Conservation (phyloP, 75 land plant species). For the Sequoiadendron giganteum region DNA sequence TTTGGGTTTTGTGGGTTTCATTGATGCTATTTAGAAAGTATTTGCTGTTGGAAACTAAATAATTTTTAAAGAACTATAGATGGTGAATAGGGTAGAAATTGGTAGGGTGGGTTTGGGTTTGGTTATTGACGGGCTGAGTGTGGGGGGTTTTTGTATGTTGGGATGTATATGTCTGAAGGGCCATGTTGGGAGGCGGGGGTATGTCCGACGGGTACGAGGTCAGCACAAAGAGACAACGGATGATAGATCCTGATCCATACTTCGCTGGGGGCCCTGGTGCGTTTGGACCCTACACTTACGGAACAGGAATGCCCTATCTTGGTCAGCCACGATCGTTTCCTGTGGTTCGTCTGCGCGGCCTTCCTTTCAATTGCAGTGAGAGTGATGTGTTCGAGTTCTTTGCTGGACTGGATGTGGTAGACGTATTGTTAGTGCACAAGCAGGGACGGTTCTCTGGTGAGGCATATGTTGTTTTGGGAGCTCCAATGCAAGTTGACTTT, state of each 20-base stretch:
- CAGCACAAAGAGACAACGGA: conserved; percentile 85
- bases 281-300: conserved; percentile 29
- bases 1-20: neutral
- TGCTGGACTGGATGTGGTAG: conserved; percentile 84
- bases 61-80: neutral
- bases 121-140: conserved; percentile 48
- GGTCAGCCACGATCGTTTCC: conserved; percentile 51
- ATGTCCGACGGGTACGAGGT: conserved; percentile 89
- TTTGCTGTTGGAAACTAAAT: neutral
- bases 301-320: conserved; percentile 28
- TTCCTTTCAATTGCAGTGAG: conserved; percentile 90
- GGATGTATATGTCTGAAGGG: conserved; percentile 51
- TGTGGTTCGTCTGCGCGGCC: conserved; percentile 81
- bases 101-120: conserved; percentile 55
- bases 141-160: conserved; percentile 38
- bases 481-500: conserved; percentile 77
- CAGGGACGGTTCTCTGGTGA: conserved; percentile 86
- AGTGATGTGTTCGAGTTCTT: conserved; percentile 85
- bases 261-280: conserved; percentile 46
- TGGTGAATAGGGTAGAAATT: conserved; percentile 13
- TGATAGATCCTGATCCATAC: conserved; percentile 80
- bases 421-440: conserved; percentile 76
- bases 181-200: conserved; percentile 86
- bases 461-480: conserved; percentile 82
- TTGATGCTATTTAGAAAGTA: neutral